Evolutionary conservation across 208 protist genomes (phyloP).

Genomic region (Trypanosoma caninum): DNA sequence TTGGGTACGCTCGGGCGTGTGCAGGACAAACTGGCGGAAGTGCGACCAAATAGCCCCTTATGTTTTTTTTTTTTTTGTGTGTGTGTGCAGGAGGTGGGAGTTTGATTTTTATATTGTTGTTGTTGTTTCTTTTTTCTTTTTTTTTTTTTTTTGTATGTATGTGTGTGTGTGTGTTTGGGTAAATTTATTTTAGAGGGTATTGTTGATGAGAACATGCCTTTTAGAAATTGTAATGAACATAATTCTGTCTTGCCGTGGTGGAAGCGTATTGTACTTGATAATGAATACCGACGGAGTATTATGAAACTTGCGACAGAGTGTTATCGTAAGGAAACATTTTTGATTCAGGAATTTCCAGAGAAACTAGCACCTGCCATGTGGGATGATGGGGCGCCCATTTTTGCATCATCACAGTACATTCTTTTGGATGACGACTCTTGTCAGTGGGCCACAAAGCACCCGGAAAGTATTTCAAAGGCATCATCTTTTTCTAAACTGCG

Average conservation of each 20-base stretch:
- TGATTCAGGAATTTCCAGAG: slow-evolving; percentile 41
- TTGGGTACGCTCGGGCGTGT: slow-evolving; percentile 52
- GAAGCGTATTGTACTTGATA: slow-evolving; percentile 62
- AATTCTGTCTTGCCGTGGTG: slow-evolving; percentile 89
- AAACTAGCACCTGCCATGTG: slow-evolving; percentile 28
- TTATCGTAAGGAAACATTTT: slow-evolving; percentile 52
- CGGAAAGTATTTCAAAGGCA: slow-evolving; percentile 35
- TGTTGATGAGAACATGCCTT: too few relatives aligned
- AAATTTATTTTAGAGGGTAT: too few relatives aligned
- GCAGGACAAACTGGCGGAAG: slow-evolving; percentile 5
- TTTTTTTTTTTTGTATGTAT: slow-evolving; percentile 9
- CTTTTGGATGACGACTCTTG: slow-evolving; percentile 15
- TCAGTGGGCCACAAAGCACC: slow-evolving; percentile 45
- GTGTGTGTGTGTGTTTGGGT: background rate
- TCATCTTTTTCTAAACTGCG: slow-evolving; percentile 38
- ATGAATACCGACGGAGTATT: slow-evolving; percentile 44
- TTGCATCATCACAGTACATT: slow-evolving; percentile 55
- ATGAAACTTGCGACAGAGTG: slow-evolving; percentile 37
- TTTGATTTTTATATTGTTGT: slow-evolving; percentile 6
- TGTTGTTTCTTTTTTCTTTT: slow-evolving; percentile 4
- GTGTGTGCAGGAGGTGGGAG: background rate
- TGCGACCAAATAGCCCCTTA: background rate
- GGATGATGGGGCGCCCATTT: slow-evolving; percentile 16
- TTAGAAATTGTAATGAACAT: too few relatives aligned
- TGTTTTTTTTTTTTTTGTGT: background rate